Percentiles rank a stretch among this genome's conserved stretches.
Evolutionary conservation across 2,329 filamentous ascomycete species (phyloP).

Genomic region (Fusarium anguioides): DNA sequence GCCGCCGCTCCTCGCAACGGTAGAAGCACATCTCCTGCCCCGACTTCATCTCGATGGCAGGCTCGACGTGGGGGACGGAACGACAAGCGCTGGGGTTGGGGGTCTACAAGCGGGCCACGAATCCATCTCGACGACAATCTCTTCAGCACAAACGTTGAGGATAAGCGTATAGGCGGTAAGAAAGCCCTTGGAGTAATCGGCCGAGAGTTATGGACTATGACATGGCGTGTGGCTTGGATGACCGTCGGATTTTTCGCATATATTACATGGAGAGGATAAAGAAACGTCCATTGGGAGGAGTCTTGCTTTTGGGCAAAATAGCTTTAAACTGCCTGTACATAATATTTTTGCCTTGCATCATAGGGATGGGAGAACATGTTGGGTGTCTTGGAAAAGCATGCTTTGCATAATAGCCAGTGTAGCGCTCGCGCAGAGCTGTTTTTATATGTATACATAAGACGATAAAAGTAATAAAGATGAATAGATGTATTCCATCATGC

Average conservation of each 20-base stretch:
- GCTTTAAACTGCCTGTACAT: slow-evolving; percentile 10
- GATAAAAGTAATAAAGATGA: slow-evolving; percentile 26
- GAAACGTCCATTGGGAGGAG: not conserved
- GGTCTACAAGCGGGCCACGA: slow-evolving; percentile 58
- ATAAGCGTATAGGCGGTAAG: slow-evolving; percentile 43
- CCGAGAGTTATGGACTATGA: slow-evolving; percentile 70
- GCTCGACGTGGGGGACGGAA: slow-evolving; percentile 44
- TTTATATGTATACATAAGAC: slow-evolving; percentile 26
- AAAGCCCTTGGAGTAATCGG: slow-evolving; percentile 59
- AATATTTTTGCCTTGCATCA: slow-evolving; percentile 1
- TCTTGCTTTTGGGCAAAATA: not conserved
- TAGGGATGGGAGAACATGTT: not conserved
- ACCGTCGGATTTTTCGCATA: slow-evolving; percentile 73
- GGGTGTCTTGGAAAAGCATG: slow-evolving; percentile 7
- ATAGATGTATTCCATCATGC: slow-evolving; percentile 1
- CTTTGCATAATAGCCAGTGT: slow-evolving; percentile 13
- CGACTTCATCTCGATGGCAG: slow-evolving; percentile 40
- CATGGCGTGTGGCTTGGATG: slow-evolving; percentile 72
- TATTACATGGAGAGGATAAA: slow-evolving; percentile 68
- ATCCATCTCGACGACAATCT: slow-evolving; percentile 65
- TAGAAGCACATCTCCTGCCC: slow-evolving; percentile 37
- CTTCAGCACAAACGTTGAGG: slow-evolving; percentile 54
- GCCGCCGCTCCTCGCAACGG: slow-evolving; percentile 34
- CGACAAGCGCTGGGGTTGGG: slow-evolving; percentile 57
- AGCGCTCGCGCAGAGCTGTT: slow-evolving; percentile 29